These are phyloP conservation scores for Dillenia turbinata DNA, from an alignment of 164 flowering plant genomes.

Conservation along the genomic window DNA sequence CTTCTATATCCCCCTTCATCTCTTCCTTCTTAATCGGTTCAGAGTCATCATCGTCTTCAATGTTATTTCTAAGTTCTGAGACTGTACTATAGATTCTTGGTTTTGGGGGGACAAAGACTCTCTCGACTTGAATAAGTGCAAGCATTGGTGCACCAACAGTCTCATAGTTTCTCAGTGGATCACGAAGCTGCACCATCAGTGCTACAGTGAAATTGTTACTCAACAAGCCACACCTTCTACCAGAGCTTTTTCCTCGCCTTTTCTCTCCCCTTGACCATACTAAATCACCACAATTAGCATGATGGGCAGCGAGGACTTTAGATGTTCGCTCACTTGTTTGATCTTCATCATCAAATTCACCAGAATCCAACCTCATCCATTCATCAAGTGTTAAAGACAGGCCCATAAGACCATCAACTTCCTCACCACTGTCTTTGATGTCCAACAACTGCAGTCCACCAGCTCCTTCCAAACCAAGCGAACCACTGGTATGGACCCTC, in stretches of 20 bases:
- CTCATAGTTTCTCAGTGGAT: slow-evolving; percentile 88
- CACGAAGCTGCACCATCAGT: slow-evolving; percentile 89
- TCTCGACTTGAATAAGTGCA: slow-evolving; percentile 82
- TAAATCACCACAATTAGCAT: slow-evolving; percentile 49
- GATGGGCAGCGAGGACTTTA: slow-evolving; percentile 85
- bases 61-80: slow-evolving; percentile 25
- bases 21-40: slow-evolving; percentile 18
- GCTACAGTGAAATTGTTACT: slow-evolving; percentile 93
- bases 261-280: slow-evolving; percentile 49
- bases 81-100: slow-evolving; percentile 66
- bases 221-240: slow-evolving; percentile 67
- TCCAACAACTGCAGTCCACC: slow-evolving; percentile 77
- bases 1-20: slow-evolving; percentile 20
- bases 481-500: slow-evolving; percentile 39
- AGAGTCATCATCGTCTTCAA: slow-evolving; percentile 49
- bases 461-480: slow-evolving; percentile 73
- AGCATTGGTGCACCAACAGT: slow-evolving; percentile 98
- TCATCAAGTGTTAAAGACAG: slow-evolving; percentile 86
- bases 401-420: slow-evolving; percentile 80
- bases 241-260: slow-evolving; percentile 45
- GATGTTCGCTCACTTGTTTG: slow-evolving; percentile 61
- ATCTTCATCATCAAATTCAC: slow-evolving; percentile 69
- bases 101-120: slow-evolving; percentile 82
- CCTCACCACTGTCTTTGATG: slow-evolving; percentile 54
- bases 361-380: slow-evolving; percentile 91